Evolutionary conservation across 805 yeast genomes (phyloP), one percentile per base, ranked within the genome.

Genomic region (Yamadazyma paraphyllophila): DNA sequence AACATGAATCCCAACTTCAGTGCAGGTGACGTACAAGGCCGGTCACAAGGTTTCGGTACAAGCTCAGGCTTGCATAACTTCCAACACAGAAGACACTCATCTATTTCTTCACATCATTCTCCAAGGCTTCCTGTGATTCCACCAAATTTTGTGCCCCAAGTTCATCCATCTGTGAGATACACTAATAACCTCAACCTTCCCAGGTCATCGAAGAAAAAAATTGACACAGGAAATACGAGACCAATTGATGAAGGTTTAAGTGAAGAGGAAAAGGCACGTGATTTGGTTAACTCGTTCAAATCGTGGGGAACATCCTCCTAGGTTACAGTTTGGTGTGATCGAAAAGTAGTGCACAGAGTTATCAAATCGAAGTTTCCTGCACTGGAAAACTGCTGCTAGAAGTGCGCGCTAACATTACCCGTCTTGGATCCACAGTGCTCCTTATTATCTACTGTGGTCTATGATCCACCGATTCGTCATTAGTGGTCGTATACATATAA

Each of bases 221-320:
- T 14, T n/a, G 46, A 40, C 20, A 14, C 41, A 20, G 35, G 24
- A 4, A 42, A 30, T 27, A 20, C 24, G 6, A 32, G 33, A n/a
- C 9, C 17, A 25, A 15, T 26, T 2, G 15, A 26, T 37, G 32
- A 26, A 25, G 49, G 45, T 20, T 36, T 54, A 31, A 54, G 51
- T 39, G 66, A 63, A 24, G 67, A 62, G 26, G 59, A 60, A 26
- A 60, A 56, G 45, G 67, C 68, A 7, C 49, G 66, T 27, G 65
- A 62, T 2, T 52, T 65, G 46, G 66, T 62, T 7, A 51, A 58
- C 35, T 57, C 66, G 3, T 55, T 64, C 42, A 49, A 43, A 20
- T 27, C 44, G 17, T 41, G 49, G 35, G 53, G 51, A 6, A 49
- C 48, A 7, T 44, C 52, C 2, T 46, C 46, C 5, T 44, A 25